Conservation (phyloP, 805 yeast species). For the Metschnikowia henanensis region DNA sequence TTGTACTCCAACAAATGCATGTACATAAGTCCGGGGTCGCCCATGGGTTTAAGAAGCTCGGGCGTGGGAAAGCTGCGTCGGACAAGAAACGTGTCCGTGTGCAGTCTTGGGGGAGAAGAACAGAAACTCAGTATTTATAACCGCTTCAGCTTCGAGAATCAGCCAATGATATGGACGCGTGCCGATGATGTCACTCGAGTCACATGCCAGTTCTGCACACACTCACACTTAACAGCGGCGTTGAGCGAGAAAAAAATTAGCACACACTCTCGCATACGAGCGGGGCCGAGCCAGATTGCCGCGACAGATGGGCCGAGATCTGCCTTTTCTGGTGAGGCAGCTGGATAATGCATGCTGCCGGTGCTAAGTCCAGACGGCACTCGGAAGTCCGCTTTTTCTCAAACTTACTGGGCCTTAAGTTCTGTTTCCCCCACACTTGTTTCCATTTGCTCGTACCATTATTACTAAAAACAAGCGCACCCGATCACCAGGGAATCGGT, state of each 20-base stretch:
- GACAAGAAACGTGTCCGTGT: background rate
- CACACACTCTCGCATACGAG: background rate
- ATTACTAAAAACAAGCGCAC: too few species aligned
- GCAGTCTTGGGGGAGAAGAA: background rate
- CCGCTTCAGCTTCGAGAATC: background rate
- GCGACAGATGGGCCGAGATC: background rate
- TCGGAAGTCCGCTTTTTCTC: background rate
- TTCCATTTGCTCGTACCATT: too few species aligned
- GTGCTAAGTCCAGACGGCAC: background rate
- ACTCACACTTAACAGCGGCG: background rate
- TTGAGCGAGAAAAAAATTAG: background rate
- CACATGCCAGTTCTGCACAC: background rate
- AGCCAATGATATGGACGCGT: background rate
- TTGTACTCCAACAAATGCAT: background rate
- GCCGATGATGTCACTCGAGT: background rate
- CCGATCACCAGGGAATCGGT: too few species aligned
- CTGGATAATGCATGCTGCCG: background rate
- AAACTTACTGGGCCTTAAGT: background rate
- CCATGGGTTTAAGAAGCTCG: background rate
- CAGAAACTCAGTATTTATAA: background rate
- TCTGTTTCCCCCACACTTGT: too few species aligned
- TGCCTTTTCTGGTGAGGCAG: background rate
- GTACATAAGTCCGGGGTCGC: background rate
- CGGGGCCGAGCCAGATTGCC: background rate
- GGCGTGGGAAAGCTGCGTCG: background rate